These are phyloP conservation scores for Aurifilum marmelostoma DNA, from an alignment of 2,329 filamentous ascomycete genomes.

Conservation along the genomic window DNA sequence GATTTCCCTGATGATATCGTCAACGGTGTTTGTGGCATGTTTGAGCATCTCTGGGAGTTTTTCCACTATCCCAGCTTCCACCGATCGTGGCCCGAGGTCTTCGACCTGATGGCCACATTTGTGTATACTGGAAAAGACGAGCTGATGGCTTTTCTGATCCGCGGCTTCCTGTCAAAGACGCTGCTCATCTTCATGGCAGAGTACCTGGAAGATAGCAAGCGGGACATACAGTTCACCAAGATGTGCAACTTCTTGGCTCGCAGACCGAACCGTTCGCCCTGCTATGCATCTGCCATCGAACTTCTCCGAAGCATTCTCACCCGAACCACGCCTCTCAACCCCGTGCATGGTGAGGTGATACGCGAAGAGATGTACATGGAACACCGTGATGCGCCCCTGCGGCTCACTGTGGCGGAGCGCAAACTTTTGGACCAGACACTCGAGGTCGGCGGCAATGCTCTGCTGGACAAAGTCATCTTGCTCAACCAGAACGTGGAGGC, in stretches of 20 bases:
- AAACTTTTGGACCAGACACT: slow-evolving; percentile 31
- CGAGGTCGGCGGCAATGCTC: slow-evolving; percentile 49
- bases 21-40: slow-evolving; percentile 46
- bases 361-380: slow-evolving; percentile 46
- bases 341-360: slow-evolving; percentile 24
- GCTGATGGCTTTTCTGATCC: slow-evolving; percentile 60
- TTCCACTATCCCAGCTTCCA: slow-evolving; percentile 58
- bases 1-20: slow-evolving; percentile 44
- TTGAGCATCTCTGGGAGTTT: slow-evolving; percentile 62
- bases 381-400: slow-evolving; percentile 32
- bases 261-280: slow-evolving; percentile 54
- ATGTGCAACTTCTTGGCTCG: slow-evolving; percentile 58
- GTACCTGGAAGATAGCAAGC: slow-evolving; percentile 43
- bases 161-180: slow-evolving; percentile 62
- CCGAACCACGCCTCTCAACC: slow-evolving; percentile 37
- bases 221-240: slow-evolving; percentile 58
- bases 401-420: slow-evolving; percentile 31
- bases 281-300: slow-evolving; percentile 56
- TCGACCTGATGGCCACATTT: slow-evolving; percentile 70
- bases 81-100: slow-evolving; percentile 77
- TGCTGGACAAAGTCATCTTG: slow-evolving; percentile 67
- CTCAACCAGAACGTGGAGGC: slow-evolving; percentile 59
- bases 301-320: slow-evolving; percentile 51
- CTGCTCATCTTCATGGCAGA: slow-evolving; percentile 67
- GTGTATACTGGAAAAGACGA: slow-evolving; percentile 64